Conservation (phyloP, 768 basidiomycete genomes). For the Boletus pseudopeckii region DNA sequence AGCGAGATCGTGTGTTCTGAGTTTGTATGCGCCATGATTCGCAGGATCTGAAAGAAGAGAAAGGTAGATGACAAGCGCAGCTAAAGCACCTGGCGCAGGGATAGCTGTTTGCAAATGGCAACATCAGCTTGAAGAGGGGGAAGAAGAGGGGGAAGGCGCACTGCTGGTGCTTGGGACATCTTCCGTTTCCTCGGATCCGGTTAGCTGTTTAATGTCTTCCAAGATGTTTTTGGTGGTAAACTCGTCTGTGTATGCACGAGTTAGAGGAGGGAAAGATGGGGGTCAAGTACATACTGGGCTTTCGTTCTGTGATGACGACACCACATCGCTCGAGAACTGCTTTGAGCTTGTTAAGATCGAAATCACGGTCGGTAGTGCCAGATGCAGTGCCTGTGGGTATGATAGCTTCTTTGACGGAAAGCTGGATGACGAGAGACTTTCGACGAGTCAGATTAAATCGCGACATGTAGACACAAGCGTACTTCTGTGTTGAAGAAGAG, state of each 20-base stretch:
- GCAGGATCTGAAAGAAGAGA: constrained; percentile 71
- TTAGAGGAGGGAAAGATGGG: not conserved
- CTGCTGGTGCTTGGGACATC: constrained; percentile 14
- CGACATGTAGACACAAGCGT: constrained; percentile 6
- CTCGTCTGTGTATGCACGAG: constrained; percentile 53
- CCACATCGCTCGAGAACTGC: constrained; percentile 87
- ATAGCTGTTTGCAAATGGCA: constrained; percentile 46
- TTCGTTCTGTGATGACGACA: constrained; percentile 86
- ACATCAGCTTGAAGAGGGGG: not conserved
- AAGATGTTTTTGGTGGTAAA: constrained; percentile 77
- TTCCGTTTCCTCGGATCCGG: constrained; percentile 28
- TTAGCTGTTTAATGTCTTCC: constrained; percentile 61
- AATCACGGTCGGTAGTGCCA: constrained; percentile 74
- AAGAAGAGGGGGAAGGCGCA: not conserved
- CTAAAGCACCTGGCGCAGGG: constrained; percentile 71
- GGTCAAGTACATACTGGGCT: constrained; percentile 57
- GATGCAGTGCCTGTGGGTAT: constrained; percentile 70
- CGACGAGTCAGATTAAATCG: not conserved
- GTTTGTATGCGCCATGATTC: constrained; percentile 75
- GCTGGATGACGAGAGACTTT: constrained; percentile 91
- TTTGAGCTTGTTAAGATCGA: constrained; percentile 84
- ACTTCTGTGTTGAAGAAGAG: constrained; percentile 95
- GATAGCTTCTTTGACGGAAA: constrained; percentile 96
- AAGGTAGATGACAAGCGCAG: constrained; percentile 82
- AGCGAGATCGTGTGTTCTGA: constrained; percentile 85